Base-by-base conservation (phyloP, 2,329 filamentous ascomycete genomes). In the Stagonosporopsis cucurbitacearum region DNA sequence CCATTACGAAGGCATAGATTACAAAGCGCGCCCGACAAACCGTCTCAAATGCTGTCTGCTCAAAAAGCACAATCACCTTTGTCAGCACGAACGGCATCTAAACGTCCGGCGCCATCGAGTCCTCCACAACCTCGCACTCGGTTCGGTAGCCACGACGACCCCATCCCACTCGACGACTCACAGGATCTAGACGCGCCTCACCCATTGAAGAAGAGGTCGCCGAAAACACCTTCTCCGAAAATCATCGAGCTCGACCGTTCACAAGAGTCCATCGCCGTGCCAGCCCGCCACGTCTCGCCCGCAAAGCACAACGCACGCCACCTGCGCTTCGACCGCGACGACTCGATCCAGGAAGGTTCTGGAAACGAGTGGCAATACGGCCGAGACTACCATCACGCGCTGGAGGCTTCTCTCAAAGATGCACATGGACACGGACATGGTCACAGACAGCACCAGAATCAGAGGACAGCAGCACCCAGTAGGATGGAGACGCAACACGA, bases 91-190 rank as follows among this genome's bases (percentile, higher is more conserved):
- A n/a, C 26, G 6, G 3, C n/a, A 15, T 35, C 7, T 11, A 30
- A 42, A 32, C 20, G 20, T 0, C 13, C 6, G n/a, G 13, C 7
- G 6, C 9, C 36, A 7, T 46, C 33, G 17, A 54, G 25, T 7
- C 32, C 44, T 1, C 12, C 8, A 25, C 39, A 44, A 13, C 1
- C 33, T 1, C 52, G 32, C 19, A 20, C n/a, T 12, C 47, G 47
- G 3, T 47, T 43, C 4, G 53, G 53, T 6, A 51, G 53, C 32
- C 30, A 51, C 23, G 42, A 47, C 19, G 47, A 56, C 13, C 53
- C 53, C 13, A 56, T 56, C 7, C n/a, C 32, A 2, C 36, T 56
- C 8, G 53, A 56, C 5, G 48, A 56, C 32, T 56, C 53, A 3
- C 53, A 56, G n/a, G 53, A 56, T 9, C 47, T 48, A 1, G 53